These are phyloP conservation scores for Colletotrichum lindemuthianum DNA, from an alignment of 2,329 filamentous ascomycete genomes.

Conservation along the genomic window DNA sequence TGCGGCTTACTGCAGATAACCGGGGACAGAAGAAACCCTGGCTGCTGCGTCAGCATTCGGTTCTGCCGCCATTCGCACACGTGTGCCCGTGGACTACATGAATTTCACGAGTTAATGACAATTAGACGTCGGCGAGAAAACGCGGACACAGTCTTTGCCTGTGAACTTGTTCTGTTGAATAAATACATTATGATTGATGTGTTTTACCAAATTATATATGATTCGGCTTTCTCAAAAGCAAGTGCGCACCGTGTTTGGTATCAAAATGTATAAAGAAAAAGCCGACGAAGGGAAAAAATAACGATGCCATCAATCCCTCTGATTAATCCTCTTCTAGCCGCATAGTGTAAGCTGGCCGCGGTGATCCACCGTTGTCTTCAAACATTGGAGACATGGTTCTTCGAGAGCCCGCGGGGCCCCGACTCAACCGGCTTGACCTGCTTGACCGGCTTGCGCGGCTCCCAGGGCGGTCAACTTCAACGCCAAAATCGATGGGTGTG, in stretches of 20 bases:
- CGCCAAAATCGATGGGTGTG: background rate
- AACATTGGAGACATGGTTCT: constrained; percentile 3
- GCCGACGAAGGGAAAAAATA: background rate
- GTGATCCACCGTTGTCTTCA: background rate
- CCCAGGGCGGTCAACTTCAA: constrained; percentile 15
- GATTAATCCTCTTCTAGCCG: constrained; percentile 29
- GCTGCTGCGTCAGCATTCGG: background rate
- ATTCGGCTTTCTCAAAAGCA: background rate
- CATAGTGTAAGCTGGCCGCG: constrained; percentile 13
- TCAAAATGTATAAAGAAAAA: background rate
- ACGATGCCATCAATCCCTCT: background rate
- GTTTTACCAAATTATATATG: no score
- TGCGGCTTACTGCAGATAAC: no score
- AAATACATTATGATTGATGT: background rate
- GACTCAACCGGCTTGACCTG: constrained; percentile 25
- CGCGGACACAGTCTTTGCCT: background rate
- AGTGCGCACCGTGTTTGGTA: background rate
- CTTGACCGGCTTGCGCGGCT: constrained; percentile 30
- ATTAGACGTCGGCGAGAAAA: background rate
- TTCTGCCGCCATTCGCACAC: no score
- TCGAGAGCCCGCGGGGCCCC: background rate
- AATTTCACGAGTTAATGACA: constrained; percentile 33
- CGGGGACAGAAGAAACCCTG: background rate
- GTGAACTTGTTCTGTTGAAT: background rate
- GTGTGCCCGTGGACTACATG: constrained; percentile 26